Percentiles rank a stretch among this genome's conserved stretches.
Conservation (phyloP, 371 early-diverging fungal genomes). For the Circinella umbellata region DNA sequence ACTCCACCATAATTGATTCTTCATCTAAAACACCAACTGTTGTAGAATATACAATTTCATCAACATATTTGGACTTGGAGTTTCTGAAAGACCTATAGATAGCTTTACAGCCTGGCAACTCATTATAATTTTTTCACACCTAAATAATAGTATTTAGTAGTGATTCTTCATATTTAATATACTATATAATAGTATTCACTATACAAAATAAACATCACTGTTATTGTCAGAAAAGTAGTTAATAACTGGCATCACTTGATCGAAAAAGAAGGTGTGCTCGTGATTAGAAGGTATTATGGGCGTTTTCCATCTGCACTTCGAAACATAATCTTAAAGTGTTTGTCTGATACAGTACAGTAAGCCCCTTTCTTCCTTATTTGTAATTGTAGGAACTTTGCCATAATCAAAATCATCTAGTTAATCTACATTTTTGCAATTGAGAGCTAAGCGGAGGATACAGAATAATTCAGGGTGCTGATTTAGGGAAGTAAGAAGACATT, state of each 20-base stretch:
- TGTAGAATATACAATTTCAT: no score
- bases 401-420: neutral
- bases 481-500: neutral
- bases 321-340: neutral
- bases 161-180: conserved; percentile 1
- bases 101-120: neutral
- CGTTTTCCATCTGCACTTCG: neutral
- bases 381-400: neutral
- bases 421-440: neutral
- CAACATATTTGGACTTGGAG: no score
- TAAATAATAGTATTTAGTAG: neutral
- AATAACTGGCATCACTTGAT: neutral
- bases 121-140: neutral
- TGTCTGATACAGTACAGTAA: neutral
- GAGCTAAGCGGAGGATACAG: neutral
- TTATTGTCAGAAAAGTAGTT: neutral
- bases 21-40: no score
- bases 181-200: no score
- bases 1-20: no score
- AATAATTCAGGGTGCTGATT: neutral
- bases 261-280: neutral
- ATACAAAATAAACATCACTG: neutral
- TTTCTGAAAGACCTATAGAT: no score
- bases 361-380: neutral
- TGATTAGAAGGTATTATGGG: neutral